Evolutionary conservation across 345 rosid genomes (phyloP).

Genomic region (Leavenworthia alabamica): DNA sequence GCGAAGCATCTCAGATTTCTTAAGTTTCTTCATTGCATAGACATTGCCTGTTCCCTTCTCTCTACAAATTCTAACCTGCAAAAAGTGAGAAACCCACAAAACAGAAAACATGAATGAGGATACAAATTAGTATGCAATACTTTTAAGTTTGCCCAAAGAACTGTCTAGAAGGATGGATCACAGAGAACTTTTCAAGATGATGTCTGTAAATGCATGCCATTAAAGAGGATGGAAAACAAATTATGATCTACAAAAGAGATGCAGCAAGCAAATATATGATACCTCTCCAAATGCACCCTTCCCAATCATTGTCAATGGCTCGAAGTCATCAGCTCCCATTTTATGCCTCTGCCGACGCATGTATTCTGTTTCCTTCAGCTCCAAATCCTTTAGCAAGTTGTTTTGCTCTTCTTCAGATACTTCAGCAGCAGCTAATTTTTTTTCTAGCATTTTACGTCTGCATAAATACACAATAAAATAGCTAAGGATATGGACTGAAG

Average conservation of each 20-base stretch:
- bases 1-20: constrained; percentile 97
- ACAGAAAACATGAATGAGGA: not conserved
- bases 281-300: constrained; percentile 99
- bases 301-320: constrained; percentile 97
- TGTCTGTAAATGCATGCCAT: no score
- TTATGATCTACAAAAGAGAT: not conserved
- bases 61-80: constrained; percentile 85
- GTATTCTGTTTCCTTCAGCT: constrained; percentile 93
- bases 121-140: not conserved
- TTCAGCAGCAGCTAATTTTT: constrained; percentile 92
- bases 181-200: no score
- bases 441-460: constrained; percentile 81
- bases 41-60: constrained; percentile 87
- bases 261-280: no score
- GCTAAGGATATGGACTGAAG: not conserved
- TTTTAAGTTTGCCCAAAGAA: not conserved
- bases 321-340: constrained; percentile 99
- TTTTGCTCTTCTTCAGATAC: constrained; percentile 93
- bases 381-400: constrained; percentile 75
- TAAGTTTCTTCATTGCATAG: constrained; percentile 97
- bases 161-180: no score
- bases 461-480: constrained; percentile 3
- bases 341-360: constrained; percentile 98
- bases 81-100: not conserved
- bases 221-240: no score